These are phyloP conservation scores for Candida sanyiensis DNA, from an alignment of 805 yeast genomes.

Conservation along the genomic window DNA sequence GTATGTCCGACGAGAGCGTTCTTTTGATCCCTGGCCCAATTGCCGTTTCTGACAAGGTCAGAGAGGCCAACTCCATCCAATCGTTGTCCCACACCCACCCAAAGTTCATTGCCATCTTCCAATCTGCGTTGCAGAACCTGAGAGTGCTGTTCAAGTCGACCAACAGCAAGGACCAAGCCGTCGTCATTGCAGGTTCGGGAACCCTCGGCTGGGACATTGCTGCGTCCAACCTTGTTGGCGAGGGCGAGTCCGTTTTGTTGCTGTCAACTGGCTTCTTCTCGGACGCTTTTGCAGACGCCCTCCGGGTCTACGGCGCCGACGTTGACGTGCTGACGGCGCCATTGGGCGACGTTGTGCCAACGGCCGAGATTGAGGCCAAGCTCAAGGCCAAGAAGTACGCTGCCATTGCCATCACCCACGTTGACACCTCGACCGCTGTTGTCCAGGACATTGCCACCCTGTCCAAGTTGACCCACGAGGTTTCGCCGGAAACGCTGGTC, in stretches of 20 bases:
- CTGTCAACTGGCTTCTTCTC: constrained; percentile 89
- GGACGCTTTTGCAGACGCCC: constrained; percentile 73
- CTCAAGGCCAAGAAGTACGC: constrained; percentile 49
- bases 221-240: constrained; percentile 65
- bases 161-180: constrained; percentile 64
- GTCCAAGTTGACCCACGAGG: constrained; percentile 51
- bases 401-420: constrained; percentile 84
- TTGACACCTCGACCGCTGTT: constrained; percentile 96
- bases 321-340: constrained; percentile 70
- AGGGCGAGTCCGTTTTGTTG: constrained; percentile 70
- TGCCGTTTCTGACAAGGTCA: constrained; percentile 74
- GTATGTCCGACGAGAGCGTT: constrained; percentile 27
- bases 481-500: constrained; percentile 75
- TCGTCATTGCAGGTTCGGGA: constrained; percentile 85
- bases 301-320: constrained; percentile 65
- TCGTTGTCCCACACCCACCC: constrained; percentile 89
- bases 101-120: constrained; percentile 72
- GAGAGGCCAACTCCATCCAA: constrained; percentile 74
- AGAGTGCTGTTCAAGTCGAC: constrained; percentile 71
- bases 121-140: constrained; percentile 57
- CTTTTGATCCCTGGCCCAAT: constrained; percentile 83
- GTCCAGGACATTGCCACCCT: constrained; percentile 63
- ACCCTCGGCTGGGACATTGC: constrained; percentile 93
- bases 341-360: constrained; percentile 65
- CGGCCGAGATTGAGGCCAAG: constrained; percentile 48